A percentile compares a stretch with the other conserved stretches of the same genome.
Evolutionary conservation across 805 yeast species (phyloP).

Genomic region (Hanseniaspora meyeri): DNA sequence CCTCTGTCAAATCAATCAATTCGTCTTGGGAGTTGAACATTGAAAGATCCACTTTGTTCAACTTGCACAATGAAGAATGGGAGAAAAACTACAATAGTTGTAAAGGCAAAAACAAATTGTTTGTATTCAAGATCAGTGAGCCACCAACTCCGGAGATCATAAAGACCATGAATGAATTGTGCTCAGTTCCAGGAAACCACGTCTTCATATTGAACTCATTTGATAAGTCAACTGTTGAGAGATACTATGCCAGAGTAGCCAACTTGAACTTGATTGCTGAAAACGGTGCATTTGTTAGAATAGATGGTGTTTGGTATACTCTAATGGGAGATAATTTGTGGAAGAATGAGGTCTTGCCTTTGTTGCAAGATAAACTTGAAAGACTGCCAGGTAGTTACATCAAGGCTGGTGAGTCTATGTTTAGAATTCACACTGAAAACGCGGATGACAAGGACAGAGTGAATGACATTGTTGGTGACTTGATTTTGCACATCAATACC

Average conservation of each 20-base stretch:
- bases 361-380: slow-evolving; percentile 38
- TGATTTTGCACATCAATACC: slow-evolving; percentile 73
- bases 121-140: slow-evolving; percentile 35
- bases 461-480: slow-evolving; percentile 63
- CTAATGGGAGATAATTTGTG: slow-evolving; percentile 43
- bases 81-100: slow-evolving; percentile 23
- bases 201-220: slow-evolving; percentile 63
- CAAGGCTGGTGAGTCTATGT: slow-evolving; percentile 61
- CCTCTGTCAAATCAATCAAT: slow-evolving; percentile 43
- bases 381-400: slow-evolving; percentile 69
- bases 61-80: slow-evolving; percentile 25
- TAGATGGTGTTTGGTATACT: slow-evolving; percentile 48
- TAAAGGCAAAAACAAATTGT: slow-evolving; percentile 30
- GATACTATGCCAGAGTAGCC: slow-evolving; percentile 53
- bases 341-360: slow-evolving; percentile 26
- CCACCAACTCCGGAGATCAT: slow-evolving; percentile 53
- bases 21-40: slow-evolving; percentile 40
- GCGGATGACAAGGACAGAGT: slow-evolving; percentile 55
- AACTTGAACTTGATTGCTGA: slow-evolving; percentile 79
- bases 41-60: slow-evolving; percentile 28
- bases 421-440: slow-evolving; percentile 63
- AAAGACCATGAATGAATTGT: slow-evolving; percentile 46
- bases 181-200: slow-evolving; percentile 44
- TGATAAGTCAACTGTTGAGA: slow-evolving; percentile 51
- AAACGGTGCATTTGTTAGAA: slow-evolving; percentile 68